These are phyloP conservation scores for Solanum neorickii DNA, from an alignment of 257 asterid species.

Conservation along the genomic window DNA sequence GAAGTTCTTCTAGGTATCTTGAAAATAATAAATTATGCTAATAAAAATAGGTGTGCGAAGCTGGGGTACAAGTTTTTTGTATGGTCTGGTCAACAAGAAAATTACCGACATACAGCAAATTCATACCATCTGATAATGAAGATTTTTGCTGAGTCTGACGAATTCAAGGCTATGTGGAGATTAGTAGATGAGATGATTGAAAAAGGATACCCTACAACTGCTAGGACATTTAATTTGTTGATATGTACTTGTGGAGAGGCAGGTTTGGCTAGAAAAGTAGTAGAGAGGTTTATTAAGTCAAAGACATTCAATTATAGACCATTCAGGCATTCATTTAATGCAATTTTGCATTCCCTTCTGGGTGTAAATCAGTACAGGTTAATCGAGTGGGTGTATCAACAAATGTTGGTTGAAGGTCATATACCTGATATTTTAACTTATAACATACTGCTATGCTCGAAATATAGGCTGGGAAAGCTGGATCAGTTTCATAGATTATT, in stretches of 20 bases:
- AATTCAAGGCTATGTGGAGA: conserved; percentile 90
- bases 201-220: conserved; percentile 72
- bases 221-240: conserved; percentile 79
- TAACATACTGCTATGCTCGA: conserved; percentile 78
- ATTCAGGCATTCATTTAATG: conserved; percentile 65
- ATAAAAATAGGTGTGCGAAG: conserved; percentile 67
- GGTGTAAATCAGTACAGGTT: conserved; percentile 50
- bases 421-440: conserved; percentile 79
- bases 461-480: conserved; percentile 71
- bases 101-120: conserved; percentile 52
- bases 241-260: conserved; percentile 89
- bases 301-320: conserved; percentile 82
- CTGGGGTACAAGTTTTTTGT: conserved; percentile 83
- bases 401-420: conserved; percentile 70
- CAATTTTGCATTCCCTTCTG: conserved; percentile 69
- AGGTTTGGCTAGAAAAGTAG: conserved; percentile 74
- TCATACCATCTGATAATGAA: conserved; percentile 67
- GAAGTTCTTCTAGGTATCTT: conserved; percentile 70
- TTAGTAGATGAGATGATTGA: conserved; percentile 75
- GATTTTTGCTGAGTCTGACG: conserved; percentile 73
- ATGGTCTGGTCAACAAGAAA: conserved; percentile 81
- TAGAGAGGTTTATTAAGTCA: conserved; percentile 79
- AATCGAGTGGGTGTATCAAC: conserved; percentile 90
- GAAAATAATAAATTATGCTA: conserved; percentile 37
- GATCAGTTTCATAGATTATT: conserved; percentile 69